Evolutionary conservation across 1,139 yeast species (phyloP), one percentile per base, ranked within the genome.

Genomic region (Wickerhamomyces sp.): DNA sequence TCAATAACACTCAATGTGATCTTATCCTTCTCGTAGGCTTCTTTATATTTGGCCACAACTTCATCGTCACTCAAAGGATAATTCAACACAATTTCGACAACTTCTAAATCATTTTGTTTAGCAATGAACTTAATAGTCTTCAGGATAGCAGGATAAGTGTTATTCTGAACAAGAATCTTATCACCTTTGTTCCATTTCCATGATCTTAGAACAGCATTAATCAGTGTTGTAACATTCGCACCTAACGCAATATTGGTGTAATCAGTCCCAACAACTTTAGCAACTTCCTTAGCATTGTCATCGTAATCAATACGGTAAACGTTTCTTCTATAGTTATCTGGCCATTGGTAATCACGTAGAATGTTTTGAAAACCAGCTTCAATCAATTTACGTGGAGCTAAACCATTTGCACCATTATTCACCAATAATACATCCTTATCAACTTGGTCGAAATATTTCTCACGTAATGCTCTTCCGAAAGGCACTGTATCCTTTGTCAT

Each of bases 181-280:
- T 82, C 89, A n/a, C 78, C 80, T 38, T 66, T 61, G 8, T 60
- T 39, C 52, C 79, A 76, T 2, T 76, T 75, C 35, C 63, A 65
- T 29, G 81, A 74, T 45, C 87, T 62, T 41, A 81, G 63, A 2
- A 81, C 70, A 0, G 79, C 64, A 54, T 81, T 81, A 36, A 78
- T 68, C 2, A 81, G 87, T 6, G 72, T 61, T 4, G 88, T 79
- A 4, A 88, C 85, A 53, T 81, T 82, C 1, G 31, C 13, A 21
- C 45, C 45, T 5, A 42, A 9, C 3, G 41, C 39, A 8, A 42
- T 34, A 15, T 39, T 42, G 1, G 40, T 37, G 15, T 35, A 28
- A 8, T 35, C 37, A 9, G 45, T 42, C 1, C 30, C 31, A 3
- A 39, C 35, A 16, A 42, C 14, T 18, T 26, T 28, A 14, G 43